These are phyloP conservation scores for Agaricus subrufescens DNA, from an alignment of 768 basidiomycete species.

Conservation along the genomic window DNA sequence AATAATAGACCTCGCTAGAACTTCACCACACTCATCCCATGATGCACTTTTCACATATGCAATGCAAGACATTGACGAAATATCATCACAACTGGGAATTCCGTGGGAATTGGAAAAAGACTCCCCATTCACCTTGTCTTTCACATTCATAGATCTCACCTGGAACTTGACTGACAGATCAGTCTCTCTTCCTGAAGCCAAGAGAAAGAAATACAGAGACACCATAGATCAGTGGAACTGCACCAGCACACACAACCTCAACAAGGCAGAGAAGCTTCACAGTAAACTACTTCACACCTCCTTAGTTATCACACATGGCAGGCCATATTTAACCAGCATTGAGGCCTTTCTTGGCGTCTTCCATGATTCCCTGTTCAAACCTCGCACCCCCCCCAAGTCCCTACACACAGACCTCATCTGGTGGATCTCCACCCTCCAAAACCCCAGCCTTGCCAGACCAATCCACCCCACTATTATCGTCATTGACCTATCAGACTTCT, in stretches of 20 bases:
- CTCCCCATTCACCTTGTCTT: neutral
- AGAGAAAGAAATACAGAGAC: constrained; percentile 14
- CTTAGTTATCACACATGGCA: neutral
- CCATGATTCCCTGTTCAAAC: constrained; percentile 23
- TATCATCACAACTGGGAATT: constrained; percentile 20
- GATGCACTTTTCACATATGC: neutral
- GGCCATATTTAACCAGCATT: neutral
- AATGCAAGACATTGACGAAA: constrained; percentile 24
- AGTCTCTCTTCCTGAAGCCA: constrained; percentile 12
- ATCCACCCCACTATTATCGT: constrained; percentile 10
- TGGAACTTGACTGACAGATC: neutral
- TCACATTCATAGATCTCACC: constrained; percentile 7
- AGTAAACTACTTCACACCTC: neutral
- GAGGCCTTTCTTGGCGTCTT: constrained; percentile 21
- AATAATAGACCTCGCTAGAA: constrained; percentile 19
- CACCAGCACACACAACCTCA: constrained; percentile 12
- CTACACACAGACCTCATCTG: constrained; percentile 21
- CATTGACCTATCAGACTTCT: too few species aligned
- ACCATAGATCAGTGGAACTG: constrained; percentile 20
- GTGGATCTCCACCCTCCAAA: constrained; percentile 18
- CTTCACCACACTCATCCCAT: neutral
- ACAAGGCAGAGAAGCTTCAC: constrained; percentile 14
- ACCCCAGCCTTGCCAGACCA: constrained; percentile 14
- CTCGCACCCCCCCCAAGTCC: constrained; percentile 8
- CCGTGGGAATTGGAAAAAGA: constrained; percentile 17